These are phyloP conservation scores for Pythium diclinum DNA, from an alignment of 352 stramenopile species.

Conservation along the genomic window DNA sequence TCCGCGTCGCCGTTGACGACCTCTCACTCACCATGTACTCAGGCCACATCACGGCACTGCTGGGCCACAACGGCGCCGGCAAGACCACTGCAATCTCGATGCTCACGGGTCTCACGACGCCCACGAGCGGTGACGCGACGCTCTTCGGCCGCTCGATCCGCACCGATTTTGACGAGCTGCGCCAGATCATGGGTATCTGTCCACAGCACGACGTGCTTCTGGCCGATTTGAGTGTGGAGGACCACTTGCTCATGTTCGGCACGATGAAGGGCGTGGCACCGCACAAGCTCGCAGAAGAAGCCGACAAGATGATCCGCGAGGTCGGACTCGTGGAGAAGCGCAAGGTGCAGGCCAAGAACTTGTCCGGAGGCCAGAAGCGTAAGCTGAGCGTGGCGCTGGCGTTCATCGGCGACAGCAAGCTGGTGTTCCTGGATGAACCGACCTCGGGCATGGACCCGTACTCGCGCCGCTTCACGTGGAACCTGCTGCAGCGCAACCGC, in stretches of 20 bases:
- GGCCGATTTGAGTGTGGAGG: conserved; percentile 65
- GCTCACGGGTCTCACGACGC: conserved; percentile 56
- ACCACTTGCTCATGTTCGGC: conserved; percentile 74
- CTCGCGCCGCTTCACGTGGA: conserved; percentile 89
- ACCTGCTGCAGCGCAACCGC: conserved; percentile 54
- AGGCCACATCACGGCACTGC: conserved; percentile 67
- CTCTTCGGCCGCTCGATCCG: conserved; percentile 72
- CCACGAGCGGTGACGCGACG: conserved; percentile 58
- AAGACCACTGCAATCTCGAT: conserved; percentile 82
- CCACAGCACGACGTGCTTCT: conserved; percentile 85
- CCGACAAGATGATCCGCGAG: conserved; percentile 44
- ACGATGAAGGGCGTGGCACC: conserved; percentile 55
- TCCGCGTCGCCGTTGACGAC: conserved; percentile 73
- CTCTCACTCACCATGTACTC: conserved; percentile 81
- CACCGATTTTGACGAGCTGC: conserved; percentile 73
- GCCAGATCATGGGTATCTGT: conserved; percentile 68
- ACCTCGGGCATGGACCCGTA: conserved; percentile 96
- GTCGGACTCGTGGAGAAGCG: conserved; percentile 69
- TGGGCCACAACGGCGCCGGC: conserved; percentile 77
- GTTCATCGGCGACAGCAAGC: conserved; percentile 81
- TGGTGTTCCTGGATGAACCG: conserved; percentile 90
- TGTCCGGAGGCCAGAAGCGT: conserved; percentile 90
- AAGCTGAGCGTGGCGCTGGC: conserved; percentile 89
- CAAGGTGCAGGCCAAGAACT: conserved; percentile 42
- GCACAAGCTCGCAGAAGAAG: conserved; percentile 29